These are phyloP conservation scores for Boletus sensibilis DNA, from an alignment of 768 basidiomycete species.

Conservation along the genomic window DNA sequence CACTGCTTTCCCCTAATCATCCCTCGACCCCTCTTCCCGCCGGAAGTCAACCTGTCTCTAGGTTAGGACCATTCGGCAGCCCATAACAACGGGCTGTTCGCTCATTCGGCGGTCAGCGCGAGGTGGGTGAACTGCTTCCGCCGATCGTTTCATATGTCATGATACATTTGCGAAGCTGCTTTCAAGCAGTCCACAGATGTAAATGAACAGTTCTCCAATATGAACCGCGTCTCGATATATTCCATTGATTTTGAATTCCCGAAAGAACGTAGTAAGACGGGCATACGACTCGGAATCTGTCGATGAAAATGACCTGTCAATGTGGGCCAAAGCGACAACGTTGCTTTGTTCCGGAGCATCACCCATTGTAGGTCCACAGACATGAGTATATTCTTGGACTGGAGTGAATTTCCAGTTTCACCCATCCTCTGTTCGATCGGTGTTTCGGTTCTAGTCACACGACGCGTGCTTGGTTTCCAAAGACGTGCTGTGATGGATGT, in stretches of 20 bases:
- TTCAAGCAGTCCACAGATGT: background rate
- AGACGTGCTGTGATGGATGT: background rate
- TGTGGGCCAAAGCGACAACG: background rate
- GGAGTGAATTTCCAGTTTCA: background rate
- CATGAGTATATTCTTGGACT: background rate
- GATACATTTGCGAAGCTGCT: too few relatives aligned
- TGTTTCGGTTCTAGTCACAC: background rate
- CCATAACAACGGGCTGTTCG: background rate
- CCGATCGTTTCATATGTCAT: background rate
- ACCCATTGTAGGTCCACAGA: conserved; percentile 4
- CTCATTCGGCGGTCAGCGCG: background rate
- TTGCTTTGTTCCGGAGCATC: conserved; percentile 3
- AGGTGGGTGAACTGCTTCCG: background rate
- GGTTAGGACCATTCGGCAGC: too few relatives aligned
- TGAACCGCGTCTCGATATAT: background rate
- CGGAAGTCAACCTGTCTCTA: background rate
- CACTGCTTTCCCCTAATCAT: background rate
- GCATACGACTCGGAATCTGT: background rate
- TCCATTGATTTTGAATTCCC: background rate
- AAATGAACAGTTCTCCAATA: background rate
- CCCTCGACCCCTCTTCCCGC: background rate
- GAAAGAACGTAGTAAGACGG: background rate
- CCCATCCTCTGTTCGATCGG: background rate
- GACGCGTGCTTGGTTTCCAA: background rate
- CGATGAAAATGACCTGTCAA: background rate